Base-by-base conservation (phyloP, 257 asterid species). In the Rauvolfia tetraphylla region DNA sequence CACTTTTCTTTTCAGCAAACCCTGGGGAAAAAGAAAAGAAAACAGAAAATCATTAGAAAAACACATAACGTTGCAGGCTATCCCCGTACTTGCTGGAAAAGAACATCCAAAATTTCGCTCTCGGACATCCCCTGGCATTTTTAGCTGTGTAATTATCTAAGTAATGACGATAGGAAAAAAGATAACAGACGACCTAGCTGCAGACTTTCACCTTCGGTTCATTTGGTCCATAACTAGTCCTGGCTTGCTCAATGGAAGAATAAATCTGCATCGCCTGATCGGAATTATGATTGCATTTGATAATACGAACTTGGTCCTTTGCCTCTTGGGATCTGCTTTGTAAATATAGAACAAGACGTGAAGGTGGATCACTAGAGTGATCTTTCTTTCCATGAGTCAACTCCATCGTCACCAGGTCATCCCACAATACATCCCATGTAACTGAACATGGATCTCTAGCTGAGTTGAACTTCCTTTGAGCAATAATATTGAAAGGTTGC, bases 401-500 rank as follows among this genome's bases (percentile, higher is more conserved):
- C 84, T 95, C 97, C 96, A 95, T 91, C 0, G 90, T 86, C 69
- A 81, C 86, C 69, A 95, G 84, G 90, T 93, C 96, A 70, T 90
- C 96, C 99, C 98, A 95, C 77, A 78, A 79, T 39, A 93, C 90
- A 66, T 92, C 98, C 99, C 99, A 95, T 62, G 88, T 80, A 54
- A 95, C 98, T 0, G 98, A 91, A 78, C 99, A 95, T 46, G 99
- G 96, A 85, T 95, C 99, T 83, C 98, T 90, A 33, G 92, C 93
- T 29, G 96, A 93, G 87, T 93, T 92, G 79, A 89, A 93, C 82
- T 88, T 95, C 89, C 86, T 93, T 84, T 95, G 99, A 51, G 91
- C 96, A 67, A 91, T 93, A 77, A 93, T 89, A 85, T 89, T 90
- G 29, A 96, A 89, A 46, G 98, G 89, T 91, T 95, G 99, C 99